A percentile compares a stretch with the other conserved stretches of the same genome.
Evolutionary conservation across 768 basidiomycete species (phyloP).

Genomic region (Boletellus ananiceps): DNA sequence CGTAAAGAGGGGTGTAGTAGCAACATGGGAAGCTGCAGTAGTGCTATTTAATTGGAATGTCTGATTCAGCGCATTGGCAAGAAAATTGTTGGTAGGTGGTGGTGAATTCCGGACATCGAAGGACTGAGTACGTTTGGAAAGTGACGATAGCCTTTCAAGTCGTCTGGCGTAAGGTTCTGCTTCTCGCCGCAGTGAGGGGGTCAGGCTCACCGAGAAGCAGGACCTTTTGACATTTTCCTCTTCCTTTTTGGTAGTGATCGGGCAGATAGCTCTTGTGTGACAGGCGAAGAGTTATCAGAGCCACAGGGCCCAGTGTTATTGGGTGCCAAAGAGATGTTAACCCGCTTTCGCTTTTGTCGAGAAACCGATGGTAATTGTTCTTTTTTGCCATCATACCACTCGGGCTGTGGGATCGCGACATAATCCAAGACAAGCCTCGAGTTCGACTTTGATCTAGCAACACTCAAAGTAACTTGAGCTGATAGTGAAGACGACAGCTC

Average conservation of each 20-base stretch:
- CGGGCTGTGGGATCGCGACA: slow-evolving; percentile 16
- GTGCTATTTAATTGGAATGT: slow-evolving; percentile 25
- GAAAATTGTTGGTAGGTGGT: slow-evolving; percentile 4
- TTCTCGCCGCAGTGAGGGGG: slow-evolving; percentile 28
- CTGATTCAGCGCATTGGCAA: slow-evolving; percentile 26
- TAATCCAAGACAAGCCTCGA: slow-evolving; percentile 21
- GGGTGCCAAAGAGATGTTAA: background rate
- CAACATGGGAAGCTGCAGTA: slow-evolving; percentile 7
- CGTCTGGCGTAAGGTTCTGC: slow-evolving; percentile 23
- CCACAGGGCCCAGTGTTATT: background rate
- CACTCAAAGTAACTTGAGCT: background rate
- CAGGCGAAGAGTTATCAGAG: background rate
- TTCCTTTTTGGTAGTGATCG: slow-evolving; percentile 12
- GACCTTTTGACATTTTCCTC: slow-evolving; percentile 16
- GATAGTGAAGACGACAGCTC: background rate
- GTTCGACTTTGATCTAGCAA: background rate
- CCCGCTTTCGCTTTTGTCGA: slow-evolving; percentile 14
- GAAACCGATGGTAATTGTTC: background rate
- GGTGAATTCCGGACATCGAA: background rate
- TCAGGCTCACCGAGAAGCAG: slow-evolving; percentile 31
- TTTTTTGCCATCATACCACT: slow-evolving; percentile 8
- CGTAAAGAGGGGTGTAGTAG: slow-evolving; percentile 4
- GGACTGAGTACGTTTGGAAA: background rate
- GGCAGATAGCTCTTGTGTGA: background rate
- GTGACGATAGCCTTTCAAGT: slow-evolving; percentile 21